Evolutionary conservation across 1,139 yeast species (phyloP), one percentile per base, ranked within the genome.

Genomic region (Meyerozyma elateridarum): DNA sequence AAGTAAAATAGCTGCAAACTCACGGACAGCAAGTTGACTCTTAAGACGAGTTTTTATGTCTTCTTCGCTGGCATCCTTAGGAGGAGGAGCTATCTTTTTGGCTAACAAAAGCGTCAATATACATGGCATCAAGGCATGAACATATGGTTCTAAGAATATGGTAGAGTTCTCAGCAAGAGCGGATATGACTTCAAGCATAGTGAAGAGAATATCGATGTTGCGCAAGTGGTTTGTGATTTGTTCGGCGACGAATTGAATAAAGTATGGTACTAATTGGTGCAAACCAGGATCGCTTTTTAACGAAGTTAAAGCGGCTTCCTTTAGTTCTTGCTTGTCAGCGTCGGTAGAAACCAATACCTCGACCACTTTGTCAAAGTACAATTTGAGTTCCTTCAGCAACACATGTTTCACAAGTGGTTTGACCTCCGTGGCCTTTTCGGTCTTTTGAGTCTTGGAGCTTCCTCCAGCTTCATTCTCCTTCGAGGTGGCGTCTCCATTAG

Each of bases 351-450:
- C 59, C 27, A 91, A 68, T 0, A 94, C 95, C 30, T 82, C 83
- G 14, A 85, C 84, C 15, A 88, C 89, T 44, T 87, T 83, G 57
- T 91, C 96, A 57, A 91, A 93, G 56, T 91, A 93, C 18, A 93
- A 69, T 55, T 89, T 95, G 47, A 93, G 68, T 58, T 93, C 98
- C 51, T 88, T 89, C 3, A 97, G 89, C 30, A 93, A 70, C 34
- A 93, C 95, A 56, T 93, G 99, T 52, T 89, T 89, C n/a, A 93
- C 97, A 40, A 91, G 67, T 3, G 98, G 97, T 54, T 85, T 87
- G 38, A 89, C 78, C 39, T 87, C 95, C 28, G 83, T 72, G 28
- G 79, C 85, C 48, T 64, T 78, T 54, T 60, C 80, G 2, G 60
- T 52, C 30, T 24, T 42, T 56, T 56, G 28, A 48, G 54, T 35